These are phyloP conservation scores for Ormosia semicastrata DNA, from an alignment of 306 rosid genomes.

Conservation along the genomic window DNA sequence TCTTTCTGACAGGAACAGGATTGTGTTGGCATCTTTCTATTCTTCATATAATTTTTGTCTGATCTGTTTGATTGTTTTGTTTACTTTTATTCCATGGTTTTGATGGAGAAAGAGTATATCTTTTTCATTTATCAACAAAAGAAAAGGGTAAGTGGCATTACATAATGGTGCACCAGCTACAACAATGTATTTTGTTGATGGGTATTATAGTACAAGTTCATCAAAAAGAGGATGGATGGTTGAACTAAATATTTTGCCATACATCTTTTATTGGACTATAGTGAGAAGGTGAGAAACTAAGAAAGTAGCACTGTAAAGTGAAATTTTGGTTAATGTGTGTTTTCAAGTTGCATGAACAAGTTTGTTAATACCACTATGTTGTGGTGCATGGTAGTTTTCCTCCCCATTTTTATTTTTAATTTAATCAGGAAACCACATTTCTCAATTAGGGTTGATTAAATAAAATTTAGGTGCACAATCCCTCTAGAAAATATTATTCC, in stretches of 20 bases:
- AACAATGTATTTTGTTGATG: background rate
- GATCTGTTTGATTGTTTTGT: background rate
- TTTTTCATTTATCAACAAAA: background rate
- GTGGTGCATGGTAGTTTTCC: background rate
- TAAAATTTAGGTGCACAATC: background rate
- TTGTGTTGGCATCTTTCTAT: background rate
- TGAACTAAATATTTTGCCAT: background rate
- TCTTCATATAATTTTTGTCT: background rate
- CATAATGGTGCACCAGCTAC: background rate
- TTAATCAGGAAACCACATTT: background rate
- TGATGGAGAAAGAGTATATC: too few relatives aligned
- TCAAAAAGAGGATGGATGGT: constrained; percentile 2
- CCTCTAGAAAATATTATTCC: too few relatives aligned
- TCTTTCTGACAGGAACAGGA: too few relatives aligned
- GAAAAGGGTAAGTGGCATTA: background rate
- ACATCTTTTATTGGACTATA: background rate
- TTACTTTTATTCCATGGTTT: background rate
- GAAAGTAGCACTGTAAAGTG: background rate
- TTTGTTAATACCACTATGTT: background rate
- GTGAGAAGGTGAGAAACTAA: constrained; percentile 10
- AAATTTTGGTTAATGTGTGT: background rate
- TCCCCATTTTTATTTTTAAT: background rate
- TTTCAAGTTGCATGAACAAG: background rate
- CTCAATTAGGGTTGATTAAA: background rate
- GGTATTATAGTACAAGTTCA: background rate